phyloP scores from a whole-genome alignment of 306 rosid genomes.

The Dryas octopetala region DNA sequence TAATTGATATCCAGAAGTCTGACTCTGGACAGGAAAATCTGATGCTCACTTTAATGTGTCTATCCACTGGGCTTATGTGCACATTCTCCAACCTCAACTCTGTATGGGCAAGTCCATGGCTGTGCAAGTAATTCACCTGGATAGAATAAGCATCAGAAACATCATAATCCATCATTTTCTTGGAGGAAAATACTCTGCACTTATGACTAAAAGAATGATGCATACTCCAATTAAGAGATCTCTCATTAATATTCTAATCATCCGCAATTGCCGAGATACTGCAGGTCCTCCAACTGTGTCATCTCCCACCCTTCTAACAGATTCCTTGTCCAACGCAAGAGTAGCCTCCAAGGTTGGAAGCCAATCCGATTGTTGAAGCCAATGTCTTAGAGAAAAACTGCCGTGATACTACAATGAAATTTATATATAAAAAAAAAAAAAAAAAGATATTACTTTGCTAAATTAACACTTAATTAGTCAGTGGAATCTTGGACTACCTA shows the following conservation, averaged over 20 bases:
- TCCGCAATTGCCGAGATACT: conserved; percentile 76
- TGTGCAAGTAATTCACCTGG: conserved; percentile 94
- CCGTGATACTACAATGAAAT: conserved; percentile 78
- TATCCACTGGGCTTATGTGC: conserved; percentile 94
- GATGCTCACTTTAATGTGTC: conserved; percentile 90
- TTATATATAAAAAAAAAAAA: too few species aligned
- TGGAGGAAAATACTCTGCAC: conserved; percentile 9
- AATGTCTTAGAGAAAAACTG: conserved; percentile 94
- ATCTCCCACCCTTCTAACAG: conserved; percentile 90
- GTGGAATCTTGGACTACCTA: background rate
- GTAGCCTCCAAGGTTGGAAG: conserved; percentile 98
- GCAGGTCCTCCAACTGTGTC: conserved; percentile 91
- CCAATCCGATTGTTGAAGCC: conserved; percentile 98
- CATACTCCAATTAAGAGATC: conserved; percentile 95
- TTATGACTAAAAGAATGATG: conserved; percentile 5
- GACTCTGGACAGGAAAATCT: background rate
- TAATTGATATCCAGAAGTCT: background rate
- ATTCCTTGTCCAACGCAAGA: conserved; percentile 94
- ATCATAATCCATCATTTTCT: conserved; percentile 12
- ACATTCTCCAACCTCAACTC: conserved; percentile 92
- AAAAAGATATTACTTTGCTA: background rate
- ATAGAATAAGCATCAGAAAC: conserved; percentile 26
- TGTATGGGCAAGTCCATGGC: conserved; percentile 99
- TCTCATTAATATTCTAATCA: conserved; percentile 86
- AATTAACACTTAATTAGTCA: background rate